Conservation (phyloP, 139 green algal genomes). For the Chlorella sp. region DNA sequence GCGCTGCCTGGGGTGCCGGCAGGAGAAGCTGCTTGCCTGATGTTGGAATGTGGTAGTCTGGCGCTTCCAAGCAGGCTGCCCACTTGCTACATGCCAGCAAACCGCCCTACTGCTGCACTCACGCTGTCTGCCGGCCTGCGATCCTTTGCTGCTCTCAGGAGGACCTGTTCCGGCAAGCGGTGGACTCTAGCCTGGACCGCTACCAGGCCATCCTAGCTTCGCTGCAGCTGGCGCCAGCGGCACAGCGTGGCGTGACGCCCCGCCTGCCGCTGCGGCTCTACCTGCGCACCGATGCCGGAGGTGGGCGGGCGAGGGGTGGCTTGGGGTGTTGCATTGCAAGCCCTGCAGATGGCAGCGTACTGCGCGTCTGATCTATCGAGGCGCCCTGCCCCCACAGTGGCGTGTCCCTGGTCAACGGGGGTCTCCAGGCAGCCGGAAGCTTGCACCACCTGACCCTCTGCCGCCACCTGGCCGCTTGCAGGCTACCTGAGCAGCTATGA, state of each 20-base stretch:
- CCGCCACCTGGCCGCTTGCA: not conserved
- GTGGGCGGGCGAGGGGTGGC: not conserved
- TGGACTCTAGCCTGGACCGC: not conserved
- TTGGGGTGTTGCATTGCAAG: no score
- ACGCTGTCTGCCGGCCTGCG: not conserved
- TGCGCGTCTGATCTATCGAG: no score
- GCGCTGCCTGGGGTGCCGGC: not conserved
- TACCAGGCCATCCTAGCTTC: not conserved
- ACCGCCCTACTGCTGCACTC: no score
- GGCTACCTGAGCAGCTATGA: conserved; percentile 43
- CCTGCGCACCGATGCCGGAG: conserved; percentile 14
- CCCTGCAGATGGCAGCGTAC: no score
- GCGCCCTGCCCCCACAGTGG: no score
- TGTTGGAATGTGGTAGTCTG: no score
- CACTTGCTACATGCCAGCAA: no score
- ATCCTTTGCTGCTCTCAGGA: conserved; percentile 2
- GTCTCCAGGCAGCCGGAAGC: no score
- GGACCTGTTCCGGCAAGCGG: conserved; percentile 25
- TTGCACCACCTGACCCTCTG: no score
- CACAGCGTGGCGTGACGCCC: conserved; percentile 15
- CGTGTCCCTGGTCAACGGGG: no score
- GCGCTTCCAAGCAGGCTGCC: no score
- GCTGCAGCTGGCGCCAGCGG: conserved; percentile 16
- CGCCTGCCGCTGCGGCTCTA: conserved; percentile 45
- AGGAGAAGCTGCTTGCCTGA: not conserved